Conservation (phyloP, 768 basidiomycete genomes). For the Obba rivulosa region DNA sequence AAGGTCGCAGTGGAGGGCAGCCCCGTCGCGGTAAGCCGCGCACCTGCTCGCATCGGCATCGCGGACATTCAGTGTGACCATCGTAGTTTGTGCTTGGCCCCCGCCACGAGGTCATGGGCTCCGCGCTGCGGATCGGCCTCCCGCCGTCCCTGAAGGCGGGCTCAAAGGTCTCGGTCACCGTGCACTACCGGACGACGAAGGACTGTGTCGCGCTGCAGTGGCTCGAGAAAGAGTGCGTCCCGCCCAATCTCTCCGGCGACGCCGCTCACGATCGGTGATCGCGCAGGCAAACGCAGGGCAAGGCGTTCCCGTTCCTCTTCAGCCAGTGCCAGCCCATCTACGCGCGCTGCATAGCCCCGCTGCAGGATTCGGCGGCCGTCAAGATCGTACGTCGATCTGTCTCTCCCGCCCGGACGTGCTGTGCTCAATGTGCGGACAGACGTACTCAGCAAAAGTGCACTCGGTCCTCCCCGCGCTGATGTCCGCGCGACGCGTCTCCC, state of each 20-base stretch:
- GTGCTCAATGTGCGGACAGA: no score
- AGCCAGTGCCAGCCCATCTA: slow-evolving; percentile 94
- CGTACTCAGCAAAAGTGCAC: slow-evolving; percentile 75
- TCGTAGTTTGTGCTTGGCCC: slow-evolving; percentile 47
- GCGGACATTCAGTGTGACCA: background rate
- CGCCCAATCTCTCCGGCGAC: background rate
- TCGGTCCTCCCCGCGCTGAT: slow-evolving; percentile 84
- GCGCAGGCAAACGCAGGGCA: slow-evolving; percentile 66
- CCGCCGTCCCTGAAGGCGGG: slow-evolving; percentile 36
- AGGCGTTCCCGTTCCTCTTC: slow-evolving; percentile 80
- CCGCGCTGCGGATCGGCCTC: slow-evolving; percentile 61
- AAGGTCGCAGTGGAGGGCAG: slow-evolving; percentile 48
- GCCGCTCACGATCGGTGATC: background rate
- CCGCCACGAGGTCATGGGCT: slow-evolving; percentile 71
- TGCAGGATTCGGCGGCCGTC: slow-evolving; percentile 87
- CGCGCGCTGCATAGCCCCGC: slow-evolving; percentile 69
- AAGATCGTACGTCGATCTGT: slow-evolving; percentile 59
- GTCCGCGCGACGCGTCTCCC: slow-evolving; percentile 77
- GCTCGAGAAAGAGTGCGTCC: slow-evolving; percentile 69
- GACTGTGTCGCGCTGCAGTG: slow-evolving; percentile 80
- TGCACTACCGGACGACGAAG: slow-evolving; percentile 70
- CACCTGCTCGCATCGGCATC: background rate
- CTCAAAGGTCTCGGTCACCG: slow-evolving; percentile 40
- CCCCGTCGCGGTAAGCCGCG: slow-evolving; percentile 38
- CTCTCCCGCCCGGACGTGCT: no score